Base-by-base conservation (phyloP, 148 eudicot species). In the Camellia sinensis region DNA sequence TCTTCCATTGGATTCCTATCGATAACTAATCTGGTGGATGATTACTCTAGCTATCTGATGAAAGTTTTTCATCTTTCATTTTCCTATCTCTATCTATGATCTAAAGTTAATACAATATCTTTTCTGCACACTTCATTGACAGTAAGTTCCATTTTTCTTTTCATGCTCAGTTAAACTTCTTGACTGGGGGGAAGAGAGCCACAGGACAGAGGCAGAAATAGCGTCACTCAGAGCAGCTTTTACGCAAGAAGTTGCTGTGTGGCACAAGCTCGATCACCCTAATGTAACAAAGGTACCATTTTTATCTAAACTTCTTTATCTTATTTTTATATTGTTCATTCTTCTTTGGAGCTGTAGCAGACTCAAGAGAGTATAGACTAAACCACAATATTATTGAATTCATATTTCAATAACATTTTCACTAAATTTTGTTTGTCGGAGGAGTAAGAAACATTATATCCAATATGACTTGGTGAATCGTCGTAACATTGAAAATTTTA, bases 151-250 rank as follows among this genome's bases (percentile, higher is more conserved):
- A 56, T 46, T 52, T 29, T 29, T 29, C 50, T 45, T 82, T 80
- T 53, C 43, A 67, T 83, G 22, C 56, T 78, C 86, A 94, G 98
- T 94, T 79, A 94, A 94, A 86, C 90, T 94, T 81, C 94, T 94
- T 50, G 97, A 94, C 81, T 92, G 97, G 97, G 98, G 97, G 44
- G 98, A 94, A 86, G 98, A 92, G 83, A 93, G 97, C 22, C 97
- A 90, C 76, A 86, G 98, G 79, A 88, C 92, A 77, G 92, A 92
- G 4, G 84, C 93, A 82, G 98, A 94, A 85, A 77, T 92, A 78
- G 83, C 89, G 73, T 90, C 91, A 82, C 84, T 92, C 43, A 89
- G 94, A 82, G 86, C 94, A 74, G 94, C 94, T 81, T 94, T 94
- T 87, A 80, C 94, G 5, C 94, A 94, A 84, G 98, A 94, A 87